These are phyloP conservation scores for Calocybe indica DNA, from an alignment of 768 basidiomycete species.

Conservation along the genomic window DNA sequence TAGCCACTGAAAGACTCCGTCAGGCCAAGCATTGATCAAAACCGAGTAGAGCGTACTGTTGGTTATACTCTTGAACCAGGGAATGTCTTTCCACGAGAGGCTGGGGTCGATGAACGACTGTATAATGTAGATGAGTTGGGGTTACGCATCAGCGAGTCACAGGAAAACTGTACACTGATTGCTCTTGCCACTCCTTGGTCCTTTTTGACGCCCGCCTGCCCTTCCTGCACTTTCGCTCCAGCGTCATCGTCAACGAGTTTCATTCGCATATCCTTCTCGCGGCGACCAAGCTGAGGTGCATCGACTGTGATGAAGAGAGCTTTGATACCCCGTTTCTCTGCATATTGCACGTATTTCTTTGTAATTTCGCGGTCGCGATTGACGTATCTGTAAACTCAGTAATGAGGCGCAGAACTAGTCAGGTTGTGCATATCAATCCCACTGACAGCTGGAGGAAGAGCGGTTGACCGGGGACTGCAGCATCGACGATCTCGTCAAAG, in stretches of 20 bases:
- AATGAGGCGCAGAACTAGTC: not conserved
- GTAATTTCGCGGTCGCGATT: constrained; percentile 87
- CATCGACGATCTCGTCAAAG: constrained; percentile 94
- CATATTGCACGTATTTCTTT: constrained; percentile 82
- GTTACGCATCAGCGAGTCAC: not conserved
- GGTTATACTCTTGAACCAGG: constrained; percentile 75
- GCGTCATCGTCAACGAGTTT: constrained; percentile 76
- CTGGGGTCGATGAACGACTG: constrained; percentile 92
- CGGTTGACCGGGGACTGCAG: constrained; percentile 68
- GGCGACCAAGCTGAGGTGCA: constrained; percentile 90
- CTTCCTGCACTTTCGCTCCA: constrained; percentile 8
- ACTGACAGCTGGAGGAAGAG: constrained; percentile 83
- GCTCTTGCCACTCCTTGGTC: constrained; percentile 84
- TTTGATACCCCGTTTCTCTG: constrained; percentile 86
- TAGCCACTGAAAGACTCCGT: constrained; percentile 41
- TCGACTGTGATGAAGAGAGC: constrained; percentile 97
- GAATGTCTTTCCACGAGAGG: constrained; percentile 76
- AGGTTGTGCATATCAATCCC: not conserved
- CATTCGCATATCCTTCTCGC: constrained; percentile 94
- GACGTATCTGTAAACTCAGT: constrained; percentile 55
- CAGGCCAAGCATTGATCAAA: not conserved
- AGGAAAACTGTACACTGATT: constrained; percentile 57
- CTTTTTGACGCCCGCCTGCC: constrained; percentile 42
- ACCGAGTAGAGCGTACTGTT: constrained; percentile 45
- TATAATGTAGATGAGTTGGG: not conserved